Conservation (phyloP, 1,284 basidiomycete species). For the Trametes hirsuta region DNA sequence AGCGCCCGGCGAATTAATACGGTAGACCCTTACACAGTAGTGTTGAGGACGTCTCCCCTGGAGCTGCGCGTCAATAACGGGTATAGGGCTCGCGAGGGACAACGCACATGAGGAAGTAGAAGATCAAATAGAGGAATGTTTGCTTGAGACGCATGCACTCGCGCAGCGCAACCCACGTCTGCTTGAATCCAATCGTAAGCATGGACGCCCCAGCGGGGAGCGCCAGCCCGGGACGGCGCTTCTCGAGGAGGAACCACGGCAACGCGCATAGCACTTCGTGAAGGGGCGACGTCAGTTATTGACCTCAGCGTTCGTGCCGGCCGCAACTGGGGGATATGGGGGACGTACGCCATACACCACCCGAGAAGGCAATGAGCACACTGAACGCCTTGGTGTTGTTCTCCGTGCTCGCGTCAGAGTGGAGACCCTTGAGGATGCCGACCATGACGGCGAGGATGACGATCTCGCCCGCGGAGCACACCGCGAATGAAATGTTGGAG, state of each 20-base stretch:
- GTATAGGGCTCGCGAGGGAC: background rate
- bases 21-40: conserved; percentile 61
- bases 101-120: conserved; percentile 75
- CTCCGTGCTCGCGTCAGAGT: conserved; percentile 63
- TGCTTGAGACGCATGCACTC: conserved; percentile 76
- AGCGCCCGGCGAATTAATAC: background rate
- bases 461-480: conserved; percentile 74
- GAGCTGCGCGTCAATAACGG: background rate
- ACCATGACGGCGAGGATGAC: conserved; percentile 76
- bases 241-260: conserved; percentile 79
- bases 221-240: conserved; percentile 65
- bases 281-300: conserved; percentile 28
- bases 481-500: conserved; percentile 77
- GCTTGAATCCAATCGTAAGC: conserved; percentile 71
- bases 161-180: conserved; percentile 67
- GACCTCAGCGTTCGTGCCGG: conserved; percentile 5
- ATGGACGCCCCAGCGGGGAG: conserved; percentile 67
- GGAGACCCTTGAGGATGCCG: conserved; percentile 73
- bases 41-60: conserved; percentile 67
- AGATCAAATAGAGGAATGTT: conserved; percentile 74
- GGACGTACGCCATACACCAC: conserved; percentile 71
- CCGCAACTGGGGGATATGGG: conserved; percentile 7
- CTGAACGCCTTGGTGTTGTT: conserved; percentile 83
- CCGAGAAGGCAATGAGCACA: conserved; percentile 74
- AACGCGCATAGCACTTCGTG: conserved; percentile 61